These are phyloP conservation scores for Cymodocea nodosa DNA, from an alignment of 116 monocot species.

Conservation along the genomic window DNA sequence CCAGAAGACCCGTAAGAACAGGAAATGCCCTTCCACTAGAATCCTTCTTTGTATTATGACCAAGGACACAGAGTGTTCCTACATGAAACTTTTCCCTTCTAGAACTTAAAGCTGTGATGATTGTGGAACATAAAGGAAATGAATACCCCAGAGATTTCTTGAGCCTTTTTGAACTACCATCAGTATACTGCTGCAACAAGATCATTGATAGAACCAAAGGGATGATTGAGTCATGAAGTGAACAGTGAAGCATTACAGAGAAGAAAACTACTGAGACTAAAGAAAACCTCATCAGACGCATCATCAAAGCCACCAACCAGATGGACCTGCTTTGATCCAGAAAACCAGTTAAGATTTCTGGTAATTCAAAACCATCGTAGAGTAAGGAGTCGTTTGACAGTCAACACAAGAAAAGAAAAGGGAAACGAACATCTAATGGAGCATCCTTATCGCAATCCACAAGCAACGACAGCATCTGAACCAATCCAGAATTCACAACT, in stretches of 20 bases:
- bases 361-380: neutral
- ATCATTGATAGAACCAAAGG: neutral
- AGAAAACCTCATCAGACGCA: conserved; percentile 26
- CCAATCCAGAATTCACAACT: conserved; percentile 50
- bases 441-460: conserved; percentile 19
- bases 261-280: neutral
- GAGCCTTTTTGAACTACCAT: conserved; percentile 5
- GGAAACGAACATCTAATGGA: conserved; percentile 10
- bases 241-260: no score
- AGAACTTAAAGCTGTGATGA: conserved; percentile 44
- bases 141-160: conserved; percentile 39
- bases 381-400: neutral
- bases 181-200: conserved; percentile 17
- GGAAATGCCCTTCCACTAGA: conserved; percentile 42
- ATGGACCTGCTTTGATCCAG: conserved; percentile 42
- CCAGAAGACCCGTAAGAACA: conserved; percentile 65
- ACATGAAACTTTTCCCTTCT: conserved; percentile 58
- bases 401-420: neutral
- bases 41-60: conserved; percentile 66
- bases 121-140: conserved; percentile 56
- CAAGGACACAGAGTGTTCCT: conserved; percentile 48
- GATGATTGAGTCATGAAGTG: no score
- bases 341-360: neutral
- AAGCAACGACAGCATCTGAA: conserved; percentile 59
- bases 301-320: conserved; percentile 78